phyloP scores from a whole-genome alignment of 805 yeast genomes.

The Metschnikowia lachancei region DNA sequence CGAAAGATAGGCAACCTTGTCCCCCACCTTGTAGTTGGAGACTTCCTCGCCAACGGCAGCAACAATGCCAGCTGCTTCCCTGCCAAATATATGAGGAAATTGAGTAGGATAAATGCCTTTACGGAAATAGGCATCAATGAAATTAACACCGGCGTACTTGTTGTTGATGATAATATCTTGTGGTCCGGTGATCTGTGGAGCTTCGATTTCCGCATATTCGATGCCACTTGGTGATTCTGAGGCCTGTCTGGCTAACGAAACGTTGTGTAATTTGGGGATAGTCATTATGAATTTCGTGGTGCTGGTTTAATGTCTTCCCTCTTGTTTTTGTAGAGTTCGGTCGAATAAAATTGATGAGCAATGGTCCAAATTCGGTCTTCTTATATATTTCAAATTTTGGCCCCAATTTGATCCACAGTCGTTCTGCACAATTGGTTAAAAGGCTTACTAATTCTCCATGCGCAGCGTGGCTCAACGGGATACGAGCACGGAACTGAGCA shows the following conservation, averaged over 20 bases:
- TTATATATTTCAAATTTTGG: too few relatives aligned
- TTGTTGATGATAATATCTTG: slow-evolving; percentile 67
- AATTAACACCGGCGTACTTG: slow-evolving; percentile 75
- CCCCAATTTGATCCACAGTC: too few relatives aligned
- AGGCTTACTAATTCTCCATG: neutral
- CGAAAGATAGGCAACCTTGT: slow-evolving; percentile 59
- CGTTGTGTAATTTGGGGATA: slow-evolving; percentile 58
- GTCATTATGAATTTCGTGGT: slow-evolving; percentile 8
- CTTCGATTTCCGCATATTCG: slow-evolving; percentile 54
- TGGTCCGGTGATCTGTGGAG: slow-evolving; percentile 53
- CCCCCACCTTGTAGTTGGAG: slow-evolving; percentile 58
- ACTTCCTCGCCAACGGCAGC: slow-evolving; percentile 64
- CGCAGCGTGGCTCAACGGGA: neutral
- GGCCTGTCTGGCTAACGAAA: slow-evolving; percentile 48
- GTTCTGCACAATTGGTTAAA: neutral
- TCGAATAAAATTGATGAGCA: too few relatives aligned
- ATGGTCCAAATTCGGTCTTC: too few relatives aligned
- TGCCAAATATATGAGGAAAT: slow-evolving; percentile 65
- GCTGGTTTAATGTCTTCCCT: neutral
- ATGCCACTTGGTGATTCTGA: slow-evolving; percentile 59
- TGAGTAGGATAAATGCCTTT: slow-evolving; percentile 66
- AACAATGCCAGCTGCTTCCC: slow-evolving; percentile 71
- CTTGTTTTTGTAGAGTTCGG: too few relatives aligned
- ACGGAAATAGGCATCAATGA: slow-evolving; percentile 80
- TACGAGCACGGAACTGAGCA: neutral